Base-by-base conservation (phyloP, 306 rosid species). In the Quillaja saponaria region DNA sequence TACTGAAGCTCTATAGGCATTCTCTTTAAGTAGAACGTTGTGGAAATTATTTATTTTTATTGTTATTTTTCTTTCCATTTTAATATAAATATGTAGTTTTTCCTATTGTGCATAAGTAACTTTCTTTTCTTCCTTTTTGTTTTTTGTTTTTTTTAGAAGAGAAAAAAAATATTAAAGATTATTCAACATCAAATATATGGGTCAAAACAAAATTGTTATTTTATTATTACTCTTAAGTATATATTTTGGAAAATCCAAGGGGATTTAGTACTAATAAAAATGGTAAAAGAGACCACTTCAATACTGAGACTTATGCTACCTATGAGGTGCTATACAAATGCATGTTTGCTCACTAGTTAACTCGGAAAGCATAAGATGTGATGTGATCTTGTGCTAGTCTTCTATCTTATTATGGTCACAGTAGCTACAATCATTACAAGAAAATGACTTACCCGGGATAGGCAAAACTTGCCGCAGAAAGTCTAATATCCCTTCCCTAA, bases 211-310 rank as follows among this genome's bases (percentile, higher is more conserved):
- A 50, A 55, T 58, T 71, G 49, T 13, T 56, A 55, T 59, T 71
- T 49, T 55, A 17, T 76, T 8, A 31, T 63, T 67, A 55, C 49
- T 51, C 39, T 64, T 71, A 88, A 91, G 97, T 71, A 91, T 92
- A 45, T 92, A 92, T 71, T 92, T 86, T 63, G 98, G 98, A 69
- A 77, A 82, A 68, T 96, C 98, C 11, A 79, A n/a, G 95, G 81
- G 98, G 98, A 41, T 81, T 82, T 54, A 69, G 84, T 49, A 71
- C 79, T 66, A 69, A 76, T 70, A 88, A 84, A 76, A 55, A 81
- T 25, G 96, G 96, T 31, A 90, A 81, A 51, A 95, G 86, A 78
- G 69, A 61, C 76, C 96, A 92, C 69, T 92, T 73, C 78, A 92
- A 88, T 64, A 92, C 96, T 2, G 96, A 88, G 80, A 70, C 88